Evolutionary conservation across 192 early-diverging fungal genomes (phyloP), one percentile per base, ranked within the genome.

Genomic region (Pilobolus umbonatus): DNA sequence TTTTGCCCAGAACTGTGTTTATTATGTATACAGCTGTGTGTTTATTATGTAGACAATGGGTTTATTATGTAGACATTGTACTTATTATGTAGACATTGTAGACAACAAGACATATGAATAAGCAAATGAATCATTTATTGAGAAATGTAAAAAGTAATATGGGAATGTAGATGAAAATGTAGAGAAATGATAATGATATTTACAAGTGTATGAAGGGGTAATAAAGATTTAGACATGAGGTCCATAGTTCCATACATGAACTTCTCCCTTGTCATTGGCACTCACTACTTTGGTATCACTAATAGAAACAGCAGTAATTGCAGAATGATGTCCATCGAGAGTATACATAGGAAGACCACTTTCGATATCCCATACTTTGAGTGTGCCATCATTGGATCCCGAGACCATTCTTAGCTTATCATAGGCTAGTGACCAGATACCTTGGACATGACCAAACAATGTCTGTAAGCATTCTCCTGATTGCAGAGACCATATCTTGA

Each of bases 401-500:
- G 80, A 81, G 0, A 88, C 82, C 25, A 88, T 74, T 1, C 88
- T 74, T 26, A 89, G 69, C 46, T 84, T 84, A 71, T 93, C 90
- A 67, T 88, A 85, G 0, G 86, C 83, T n/a, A 93, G 67, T 2
- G 86, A 76, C 86, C 88, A 88, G 9, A 93, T 82, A 32, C 89
- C 91, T 51, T 93, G 88, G 7, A 80, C 72, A 54, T 93, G 88
- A 5, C 88, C 91, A 77, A 88, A 89, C 17, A 95, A 61, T 1
- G 88, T 89, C 46, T 78, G 77, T 9, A 93, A 67, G 30, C 82
- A 88, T 55, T 85, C 68, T 9, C 92, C 94, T 1, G 86, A 84
- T 42, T 85, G 81, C 15, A 91, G 74, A 52, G 92, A 88, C 95
- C 95, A 99, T n/a, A 99, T 78, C 47, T 90, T 91, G 51, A 99